These are phyloP conservation scores for Fusarium penzigii DNA, from an alignment of 2,329 filamentous ascomycete species.

Conservation along the genomic window DNA sequence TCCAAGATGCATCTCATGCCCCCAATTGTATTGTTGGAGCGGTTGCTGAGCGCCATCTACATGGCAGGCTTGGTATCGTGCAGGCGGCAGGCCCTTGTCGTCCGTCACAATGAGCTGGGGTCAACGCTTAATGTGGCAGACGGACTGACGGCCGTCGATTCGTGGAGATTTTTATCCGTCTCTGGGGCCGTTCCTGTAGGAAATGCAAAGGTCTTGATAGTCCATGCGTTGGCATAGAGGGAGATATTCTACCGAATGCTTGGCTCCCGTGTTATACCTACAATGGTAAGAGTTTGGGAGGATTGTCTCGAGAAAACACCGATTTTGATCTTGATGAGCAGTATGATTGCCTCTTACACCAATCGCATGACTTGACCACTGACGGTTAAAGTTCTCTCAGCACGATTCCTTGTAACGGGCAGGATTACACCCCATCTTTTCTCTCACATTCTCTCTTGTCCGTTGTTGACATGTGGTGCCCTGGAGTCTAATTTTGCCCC, in stretches of 20 bases:
- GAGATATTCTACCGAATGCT: slow-evolving; percentile 1
- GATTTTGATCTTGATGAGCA: neutral
- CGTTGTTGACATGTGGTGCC: slow-evolving; percentile 12
- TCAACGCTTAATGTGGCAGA: slow-evolving; percentile 6
- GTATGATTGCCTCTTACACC: too few species aligned
- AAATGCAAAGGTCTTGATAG: neutral
- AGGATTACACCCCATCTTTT: too few species aligned
- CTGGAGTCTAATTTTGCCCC: neutral
- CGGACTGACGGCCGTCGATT: slow-evolving; percentile 12
- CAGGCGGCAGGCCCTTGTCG: slow-evolving; percentile 1
- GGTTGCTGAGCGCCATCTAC: slow-evolving; percentile 2
- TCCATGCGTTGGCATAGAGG: neutral
- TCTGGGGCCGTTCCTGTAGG: neutral
- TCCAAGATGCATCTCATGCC: slow-evolving; percentile 6
- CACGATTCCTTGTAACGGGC: neutral
- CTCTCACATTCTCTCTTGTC: neutral
- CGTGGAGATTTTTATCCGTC: slow-evolving; percentile 24
- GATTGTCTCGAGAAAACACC: slow-evolving; percentile 1
- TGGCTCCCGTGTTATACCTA: neutral
- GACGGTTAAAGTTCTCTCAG: slow-evolving; percentile 4
- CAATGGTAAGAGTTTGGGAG: neutral
- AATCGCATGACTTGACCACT: neutral
- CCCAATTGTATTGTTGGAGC: slow-evolving; percentile 14
- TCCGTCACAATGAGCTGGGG: slow-evolving; percentile 2
- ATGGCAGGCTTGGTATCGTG: slow-evolving; percentile 4